Conservation (phyloP, 768 basidiomycete genomes). For the Tephrocybe rancida region DNA sequence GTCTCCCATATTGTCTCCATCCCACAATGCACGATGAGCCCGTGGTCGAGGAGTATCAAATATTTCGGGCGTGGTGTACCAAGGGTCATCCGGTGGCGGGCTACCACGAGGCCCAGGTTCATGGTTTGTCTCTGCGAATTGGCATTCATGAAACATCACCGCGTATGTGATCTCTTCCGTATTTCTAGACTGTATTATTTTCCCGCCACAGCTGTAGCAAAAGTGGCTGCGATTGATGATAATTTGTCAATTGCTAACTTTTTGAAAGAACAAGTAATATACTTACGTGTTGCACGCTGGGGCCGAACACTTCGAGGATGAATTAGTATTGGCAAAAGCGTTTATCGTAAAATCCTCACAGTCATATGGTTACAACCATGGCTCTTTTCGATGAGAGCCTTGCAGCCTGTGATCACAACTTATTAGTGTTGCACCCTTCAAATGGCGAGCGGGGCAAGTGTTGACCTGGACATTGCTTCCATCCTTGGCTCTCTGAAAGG, state of each 20-base stretch:
- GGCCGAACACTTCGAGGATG: constrained; percentile 43
- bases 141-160: not conserved
- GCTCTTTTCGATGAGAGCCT: constrained; percentile 50
- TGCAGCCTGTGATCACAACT: constrained; percentile 32
- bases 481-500: constrained; percentile 54
- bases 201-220: constrained; percentile 51
- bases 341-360: constrained; percentile 30
- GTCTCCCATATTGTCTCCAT: not conserved
- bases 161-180: not conserved
- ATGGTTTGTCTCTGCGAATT: not conserved
- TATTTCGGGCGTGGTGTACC: too few relatives aligned
- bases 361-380: constrained; percentile 62
- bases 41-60: not conserved
- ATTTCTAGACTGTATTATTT: constrained; percentile 34
- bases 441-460: not conserved
- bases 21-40: not conserved
- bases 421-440: not conserved
- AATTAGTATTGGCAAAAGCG: too few relatives aligned
- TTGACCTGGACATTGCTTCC: constrained; percentile 64
- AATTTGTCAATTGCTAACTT: not conserved
- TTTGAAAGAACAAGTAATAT: constrained; percentile 8
- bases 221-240: constrained; percentile 37
- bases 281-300: constrained; percentile 54
- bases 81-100: too few relatives aligned
- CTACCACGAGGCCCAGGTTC: too few relatives aligned